Evolutionary conservation across 805 yeast genomes (phyloP).

Genomic region (Yarrowia alimentaria): DNA sequence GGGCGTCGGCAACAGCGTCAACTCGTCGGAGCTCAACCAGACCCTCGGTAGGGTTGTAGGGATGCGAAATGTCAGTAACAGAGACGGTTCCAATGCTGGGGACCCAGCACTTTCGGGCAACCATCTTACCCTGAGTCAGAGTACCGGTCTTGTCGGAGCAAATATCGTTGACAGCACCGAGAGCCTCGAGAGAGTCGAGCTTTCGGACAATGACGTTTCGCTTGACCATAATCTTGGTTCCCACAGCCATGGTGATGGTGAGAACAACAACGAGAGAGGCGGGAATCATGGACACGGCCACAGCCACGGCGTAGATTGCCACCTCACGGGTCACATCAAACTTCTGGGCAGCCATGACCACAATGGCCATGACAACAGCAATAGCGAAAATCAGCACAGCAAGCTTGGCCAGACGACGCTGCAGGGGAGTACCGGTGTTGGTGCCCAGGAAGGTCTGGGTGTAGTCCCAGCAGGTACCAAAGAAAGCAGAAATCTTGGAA

Average conservation of each 20-base stretch:
- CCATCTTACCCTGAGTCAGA: conserved; percentile 76
- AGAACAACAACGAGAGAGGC: conserved; percentile 75
- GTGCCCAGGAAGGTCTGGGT: conserved; percentile 72
- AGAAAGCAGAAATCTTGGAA: conserved; percentile 47
- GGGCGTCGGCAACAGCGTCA: conserved; percentile 25
- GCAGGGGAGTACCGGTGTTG: conserved; percentile 80
- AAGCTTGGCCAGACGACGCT: conserved; percentile 68
- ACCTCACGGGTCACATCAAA: conserved; percentile 72
- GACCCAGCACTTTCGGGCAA: conserved; percentile 66
- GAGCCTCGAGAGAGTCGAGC: conserved; percentile 72
- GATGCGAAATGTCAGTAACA: conserved; percentile 55
- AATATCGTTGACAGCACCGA: conserved; percentile 75
- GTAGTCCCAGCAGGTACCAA: conserved; percentile 52
- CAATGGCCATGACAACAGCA: conserved; percentile 80
- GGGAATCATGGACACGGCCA: conserved; percentile 78
- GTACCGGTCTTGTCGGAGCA: conserved; percentile 86
- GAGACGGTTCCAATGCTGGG: conserved; percentile 59
- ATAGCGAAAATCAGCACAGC: conserved; percentile 69
- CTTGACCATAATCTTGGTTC: conserved; percentile 67
- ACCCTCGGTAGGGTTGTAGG: conserved; percentile 65
- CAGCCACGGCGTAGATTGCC: conserved; percentile 86
- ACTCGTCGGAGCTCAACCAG: conserved; percentile 39
- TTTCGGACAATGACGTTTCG: conserved; percentile 73
- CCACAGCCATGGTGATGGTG: conserved; percentile 81
- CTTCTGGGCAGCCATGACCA: conserved; percentile 81